A percentile compares a stretch with the other conserved stretches of the same genome.
Evolutionary conservation across 768 basidiomycete genomes (phyloP).

Genomic region (Porpolomopsis calyptriformis): DNA sequence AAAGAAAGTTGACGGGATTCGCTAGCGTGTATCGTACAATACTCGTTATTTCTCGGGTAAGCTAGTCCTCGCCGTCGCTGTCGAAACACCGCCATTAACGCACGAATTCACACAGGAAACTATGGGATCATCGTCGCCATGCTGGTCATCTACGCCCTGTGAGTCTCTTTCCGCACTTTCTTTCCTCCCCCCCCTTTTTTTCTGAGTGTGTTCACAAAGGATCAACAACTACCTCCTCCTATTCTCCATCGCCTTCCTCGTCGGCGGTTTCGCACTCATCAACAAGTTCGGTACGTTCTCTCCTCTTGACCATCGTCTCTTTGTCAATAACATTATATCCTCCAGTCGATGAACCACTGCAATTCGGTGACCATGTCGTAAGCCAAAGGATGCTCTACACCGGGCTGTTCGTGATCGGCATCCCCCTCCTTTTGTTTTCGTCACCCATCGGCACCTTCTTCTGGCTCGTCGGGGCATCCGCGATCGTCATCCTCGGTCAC

Average conservation of each 20-base stretch:
- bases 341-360: conserved; percentile 73
- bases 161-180: conserved; percentile 13
- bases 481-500: conserved; percentile 75
- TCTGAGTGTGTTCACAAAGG: conserved; percentile 26
- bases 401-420: conserved; percentile 81
- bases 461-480: conserved; percentile 87
- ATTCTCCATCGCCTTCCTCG: conserved; percentile 75
- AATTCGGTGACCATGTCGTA: conserved; percentile 69
- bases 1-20: not conserved
- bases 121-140: conserved; percentile 70
- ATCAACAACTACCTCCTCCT: conserved; percentile 77
- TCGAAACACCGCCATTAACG: not conserved
- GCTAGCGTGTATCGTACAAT: conserved; percentile 86
- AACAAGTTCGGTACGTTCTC: conserved; percentile 64
- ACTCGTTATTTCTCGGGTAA: conserved; percentile 79
- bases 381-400: conserved; percentile 88
- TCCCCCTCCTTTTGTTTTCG: conserved; percentile 75
- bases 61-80: conserved; percentile 1
- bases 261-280: conserved; percentile 84
- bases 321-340: not conserved
- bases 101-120: conserved; percentile 47
- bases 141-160: conserved; percentile 84
- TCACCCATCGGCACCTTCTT: conserved; percentile 79
- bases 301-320: conserved; percentile 1
- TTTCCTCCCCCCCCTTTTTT: not conserved